A percentile compares a stretch with the other conserved stretches of the same genome.
Conservation (phyloP, 202 grass and related monocot genomes). For the Brachypodium distachyon region DNA sequence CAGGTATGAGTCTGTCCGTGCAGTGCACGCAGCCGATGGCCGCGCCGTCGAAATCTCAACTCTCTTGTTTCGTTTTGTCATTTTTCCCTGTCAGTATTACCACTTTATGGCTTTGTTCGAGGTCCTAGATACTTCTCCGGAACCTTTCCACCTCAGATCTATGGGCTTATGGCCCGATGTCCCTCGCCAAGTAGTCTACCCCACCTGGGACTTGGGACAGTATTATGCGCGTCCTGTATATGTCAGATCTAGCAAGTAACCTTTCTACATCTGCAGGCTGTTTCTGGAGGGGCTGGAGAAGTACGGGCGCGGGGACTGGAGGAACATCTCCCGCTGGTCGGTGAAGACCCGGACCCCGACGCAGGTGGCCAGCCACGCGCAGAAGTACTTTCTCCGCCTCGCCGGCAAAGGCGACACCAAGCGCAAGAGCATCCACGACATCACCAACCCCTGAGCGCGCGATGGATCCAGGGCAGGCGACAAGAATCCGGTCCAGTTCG, state of each 20-base stretch:
- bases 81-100: conserved; percentile 1
- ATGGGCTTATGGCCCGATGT: neutral
- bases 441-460: conserved; percentile 62
- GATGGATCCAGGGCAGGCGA: neutral
- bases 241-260: neutral
- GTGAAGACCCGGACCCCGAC: conserved; percentile 80
- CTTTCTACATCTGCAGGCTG: conserved; percentile 29
- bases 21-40: neutral
- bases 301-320: conserved; percentile 92
- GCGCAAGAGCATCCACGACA: conserved; percentile 98
- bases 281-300: conserved; percentile 74
- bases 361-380: conserved; percentile 55
- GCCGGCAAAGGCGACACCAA: conserved; percentile 49
- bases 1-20: no score
- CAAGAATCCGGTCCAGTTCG: neutral
- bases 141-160: conserved; percentile 10
- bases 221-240: no score
- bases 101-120: neutral
- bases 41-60: neutral
- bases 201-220: neutral
- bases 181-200: neutral
- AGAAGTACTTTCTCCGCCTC: conserved; percentile 56
- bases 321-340: conserved; percentile 84
- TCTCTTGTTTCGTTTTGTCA: neutral
- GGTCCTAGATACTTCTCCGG: conserved; percentile 8